These are phyloP conservation scores for Diaporthe sp. DNA, from an alignment of 2,329 filamentous ascomycete genomes.

Conservation along the genomic window DNA sequence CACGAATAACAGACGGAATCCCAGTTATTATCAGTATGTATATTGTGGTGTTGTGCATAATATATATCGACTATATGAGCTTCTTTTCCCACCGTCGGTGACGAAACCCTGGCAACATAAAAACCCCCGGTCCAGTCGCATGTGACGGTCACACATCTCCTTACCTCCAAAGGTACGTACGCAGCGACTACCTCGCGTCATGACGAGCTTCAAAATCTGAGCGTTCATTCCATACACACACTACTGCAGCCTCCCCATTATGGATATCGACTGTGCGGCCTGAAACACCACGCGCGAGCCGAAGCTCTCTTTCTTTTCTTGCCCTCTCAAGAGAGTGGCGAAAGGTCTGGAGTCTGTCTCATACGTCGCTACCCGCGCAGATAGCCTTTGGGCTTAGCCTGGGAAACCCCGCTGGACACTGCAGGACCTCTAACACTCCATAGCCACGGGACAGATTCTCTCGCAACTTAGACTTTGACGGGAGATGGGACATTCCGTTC, in stretches of 20 bases:
- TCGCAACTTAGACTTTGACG: not conserved
- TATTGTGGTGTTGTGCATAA: not conserved
- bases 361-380: not conserved
- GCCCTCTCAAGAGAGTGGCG: not conserved
- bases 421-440: constrained; percentile 14
- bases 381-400: not conserved
- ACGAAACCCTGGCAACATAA: not conserved
- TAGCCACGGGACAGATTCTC: not conserved
- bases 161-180: too few species aligned
- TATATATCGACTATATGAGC: not conserved
- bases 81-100: not conserved
- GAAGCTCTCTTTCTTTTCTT: too few species aligned
- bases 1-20: not conserved
- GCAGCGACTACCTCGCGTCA: too few species aligned
- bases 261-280: not conserved
- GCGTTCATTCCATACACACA: too few species aligned
- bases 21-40: not conserved
- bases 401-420: not conserved
- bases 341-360: constrained; percentile 8
- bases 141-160: not conserved
- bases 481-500: not conserved
- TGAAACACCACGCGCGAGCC: constrained; percentile 13
- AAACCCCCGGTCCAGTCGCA: not conserved
- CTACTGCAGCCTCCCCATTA: too few species aligned
- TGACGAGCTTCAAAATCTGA: not conserved